Conservation (phyloP, 305 asterid species). For the Solanum hybrid region DNA sequence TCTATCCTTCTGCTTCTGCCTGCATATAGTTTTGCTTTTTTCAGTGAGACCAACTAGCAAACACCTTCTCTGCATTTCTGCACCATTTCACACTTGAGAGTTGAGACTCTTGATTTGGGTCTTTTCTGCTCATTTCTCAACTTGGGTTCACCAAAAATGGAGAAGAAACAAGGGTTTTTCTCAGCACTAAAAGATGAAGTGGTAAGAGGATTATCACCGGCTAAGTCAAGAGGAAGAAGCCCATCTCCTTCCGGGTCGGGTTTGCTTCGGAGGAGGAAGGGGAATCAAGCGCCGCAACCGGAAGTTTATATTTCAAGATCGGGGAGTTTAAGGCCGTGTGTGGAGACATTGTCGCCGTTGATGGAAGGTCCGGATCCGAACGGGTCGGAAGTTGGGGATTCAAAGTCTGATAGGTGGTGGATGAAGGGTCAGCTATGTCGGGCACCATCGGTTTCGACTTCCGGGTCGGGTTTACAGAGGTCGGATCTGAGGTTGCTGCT, state of each 20-base stretch:
- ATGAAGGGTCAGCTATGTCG: conserved; percentile 45
- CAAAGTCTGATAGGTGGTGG: conserved; percentile 73
- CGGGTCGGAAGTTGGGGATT: conserved; percentile 42
- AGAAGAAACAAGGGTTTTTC: conserved; percentile 63
- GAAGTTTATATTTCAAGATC: conserved; percentile 52
- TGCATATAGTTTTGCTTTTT: background rate
- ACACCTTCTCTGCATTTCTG: background rate
- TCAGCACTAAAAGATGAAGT: conserved; percentile 66
- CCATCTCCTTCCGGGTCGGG: conserved; percentile 49
- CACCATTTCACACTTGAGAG: background rate
- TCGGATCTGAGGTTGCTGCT: conserved; percentile 86
- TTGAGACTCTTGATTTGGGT: background rate
- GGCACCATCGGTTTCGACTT: conserved; percentile 42
- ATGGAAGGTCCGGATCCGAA: conserved; percentile 90
- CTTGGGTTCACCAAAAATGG: conserved; percentile 29
- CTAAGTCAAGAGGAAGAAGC: conserved; percentile 45
- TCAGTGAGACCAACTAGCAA: conserved; percentile 2
- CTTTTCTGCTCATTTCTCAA: background rate
- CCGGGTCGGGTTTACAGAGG: conserved; percentile 45
- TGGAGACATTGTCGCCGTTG: conserved; percentile 66
- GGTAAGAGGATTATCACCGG: conserved; percentile 72
- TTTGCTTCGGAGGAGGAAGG: conserved; percentile 39
- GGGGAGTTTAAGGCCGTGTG: conserved; percentile 51
- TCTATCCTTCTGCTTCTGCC: background rate
- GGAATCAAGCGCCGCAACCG: conserved; percentile 28